Conservation (phyloP, 768 basidiomycete species). For the Exidia glandulosa region DNA sequence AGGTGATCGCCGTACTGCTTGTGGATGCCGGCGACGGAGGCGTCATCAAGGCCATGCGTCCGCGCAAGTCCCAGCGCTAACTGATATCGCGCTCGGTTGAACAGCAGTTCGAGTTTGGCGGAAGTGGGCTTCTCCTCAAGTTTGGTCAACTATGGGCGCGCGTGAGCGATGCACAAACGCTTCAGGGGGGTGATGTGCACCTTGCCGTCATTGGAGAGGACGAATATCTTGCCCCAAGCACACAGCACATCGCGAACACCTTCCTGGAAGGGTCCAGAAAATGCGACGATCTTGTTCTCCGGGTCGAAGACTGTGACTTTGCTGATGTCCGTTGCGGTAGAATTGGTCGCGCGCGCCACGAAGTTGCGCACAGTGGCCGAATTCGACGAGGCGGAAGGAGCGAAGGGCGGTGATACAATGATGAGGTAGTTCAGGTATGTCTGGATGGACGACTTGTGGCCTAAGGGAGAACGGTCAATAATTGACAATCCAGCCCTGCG, state of each 20-base stretch:
- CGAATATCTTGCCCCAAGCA: slow-evolving; percentile 70
- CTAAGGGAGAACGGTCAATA: slow-evolving; percentile 22
- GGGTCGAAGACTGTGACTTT: slow-evolving; percentile 83
- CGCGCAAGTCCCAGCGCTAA: slow-evolving; percentile 77
- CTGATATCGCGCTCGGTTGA: slow-evolving; percentile 63
- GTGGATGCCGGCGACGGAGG: slow-evolving; percentile 79
- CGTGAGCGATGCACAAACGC: not conserved
- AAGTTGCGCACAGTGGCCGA: slow-evolving; percentile 70
- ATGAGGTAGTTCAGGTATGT: slow-evolving; percentile 77
- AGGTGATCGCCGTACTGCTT: slow-evolving; percentile 84
- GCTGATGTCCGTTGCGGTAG: slow-evolving; percentile 47
- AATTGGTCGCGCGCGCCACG: slow-evolving; percentile 39
- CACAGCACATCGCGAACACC: slow-evolving; percentile 79
- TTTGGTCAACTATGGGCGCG: slow-evolving; percentile 39
- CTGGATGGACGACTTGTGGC: slow-evolving; percentile 66
- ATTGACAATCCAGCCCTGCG: not conserved
- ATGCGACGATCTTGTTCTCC: slow-evolving; percentile 84
- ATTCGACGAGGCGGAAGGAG: slow-evolving; percentile 50
- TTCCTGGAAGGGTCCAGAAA: slow-evolving; percentile 66
- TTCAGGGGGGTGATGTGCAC: slow-evolving; percentile 24
- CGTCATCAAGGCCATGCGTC: slow-evolving; percentile 61
- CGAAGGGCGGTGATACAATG: slow-evolving; percentile 79
- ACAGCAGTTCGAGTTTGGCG: slow-evolving; percentile 79
- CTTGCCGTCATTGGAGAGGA: slow-evolving; percentile 68
- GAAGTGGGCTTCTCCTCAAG: slow-evolving; percentile 71